Evolutionary conservation across 768 basidiomycete species (phyloP).

Genomic region (Leccinellum rugosiceps): DNA sequence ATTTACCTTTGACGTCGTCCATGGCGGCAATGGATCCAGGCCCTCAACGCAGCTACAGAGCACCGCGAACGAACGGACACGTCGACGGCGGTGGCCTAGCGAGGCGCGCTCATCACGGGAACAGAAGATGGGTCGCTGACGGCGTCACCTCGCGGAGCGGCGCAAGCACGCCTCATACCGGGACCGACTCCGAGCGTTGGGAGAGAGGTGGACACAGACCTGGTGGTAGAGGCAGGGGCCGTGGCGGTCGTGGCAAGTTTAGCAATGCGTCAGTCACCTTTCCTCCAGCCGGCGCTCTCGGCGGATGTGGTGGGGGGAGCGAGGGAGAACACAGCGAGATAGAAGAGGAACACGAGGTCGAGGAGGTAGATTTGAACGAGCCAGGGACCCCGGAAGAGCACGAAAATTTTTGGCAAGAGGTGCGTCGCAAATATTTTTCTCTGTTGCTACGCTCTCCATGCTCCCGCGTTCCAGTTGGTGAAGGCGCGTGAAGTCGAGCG

Average conservation of each 20-base stretch:
- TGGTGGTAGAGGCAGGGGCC: conserved; percentile 44
- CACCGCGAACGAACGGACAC: conserved; percentile 19
- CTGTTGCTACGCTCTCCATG: conserved; percentile 21
- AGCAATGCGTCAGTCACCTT: conserved; percentile 40
- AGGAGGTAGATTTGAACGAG: conserved; percentile 44
- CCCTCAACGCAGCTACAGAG: conserved; percentile 20
- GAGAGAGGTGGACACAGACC: conserved; percentile 61
- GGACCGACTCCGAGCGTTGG: conserved; percentile 52
- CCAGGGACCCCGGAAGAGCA: conserved; percentile 60
- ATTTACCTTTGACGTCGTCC: conserved; percentile 5
- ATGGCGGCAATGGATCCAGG: conserved; percentile 27
- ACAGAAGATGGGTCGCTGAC: conserved; percentile 61
- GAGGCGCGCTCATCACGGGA: conserved; percentile 40
- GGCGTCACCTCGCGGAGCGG: conserved; percentile 33
- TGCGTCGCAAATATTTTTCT: conserved; percentile 33
- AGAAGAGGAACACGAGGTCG: conserved; percentile 30
- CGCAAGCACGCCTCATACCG: conserved; percentile 34
- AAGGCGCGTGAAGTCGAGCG: conserved; percentile 71
- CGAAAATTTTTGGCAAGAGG: conserved; percentile 71
- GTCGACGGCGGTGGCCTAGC: conserved; percentile 16
- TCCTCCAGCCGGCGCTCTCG: conserved; percentile 23
- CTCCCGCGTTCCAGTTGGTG: conserved; percentile 47
- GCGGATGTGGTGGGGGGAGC: conserved; percentile 31
- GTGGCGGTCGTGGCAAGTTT: conserved; percentile 37
- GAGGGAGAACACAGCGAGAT: conserved; percentile 36